Percentiles rank a stretch among this genome's conserved stretches.
Conservation (phyloP, 164 flowering plant species). For the Sedum album region DNA sequence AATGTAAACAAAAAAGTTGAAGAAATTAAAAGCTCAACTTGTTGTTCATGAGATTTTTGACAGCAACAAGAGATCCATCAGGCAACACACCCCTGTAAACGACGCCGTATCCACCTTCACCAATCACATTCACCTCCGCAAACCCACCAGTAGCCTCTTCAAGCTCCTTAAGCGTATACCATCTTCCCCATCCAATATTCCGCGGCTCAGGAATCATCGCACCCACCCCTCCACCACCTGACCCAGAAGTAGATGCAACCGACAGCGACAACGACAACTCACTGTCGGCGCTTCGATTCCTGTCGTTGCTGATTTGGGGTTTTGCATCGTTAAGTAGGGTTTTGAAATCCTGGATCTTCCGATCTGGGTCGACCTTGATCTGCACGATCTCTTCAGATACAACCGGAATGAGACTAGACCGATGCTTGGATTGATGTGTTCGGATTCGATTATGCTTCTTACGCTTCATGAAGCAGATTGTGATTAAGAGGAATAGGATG, state of each 20-base stretch:
- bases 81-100: conserved; percentile 63
- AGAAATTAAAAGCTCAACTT: conserved; percentile 30
- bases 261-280: neutral
- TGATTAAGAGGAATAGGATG: conserved; percentile 16
- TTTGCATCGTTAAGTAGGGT: neutral
- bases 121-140: conserved; percentile 58
- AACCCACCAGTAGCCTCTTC: conserved; percentile 69
- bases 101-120: conserved; percentile 91
- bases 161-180: conserved; percentile 70
- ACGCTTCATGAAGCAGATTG: conserved; percentile 24
- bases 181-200: conserved; percentile 78
- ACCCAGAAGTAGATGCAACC: neutral
- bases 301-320: neutral
- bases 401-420: conserved; percentile 41
- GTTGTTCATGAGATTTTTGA: conserved; percentile 72
- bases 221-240: neutral
- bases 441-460: conserved; percentile 19
- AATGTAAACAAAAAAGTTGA: neutral
- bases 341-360: conserved; percentile 14
- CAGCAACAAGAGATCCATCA: conserved; percentile 71
- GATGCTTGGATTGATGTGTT: conserved; percentile 30
- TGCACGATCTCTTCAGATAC: conserved; percentile 40
- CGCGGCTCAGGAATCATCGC: neutral
- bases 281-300: conserved; percentile 18
- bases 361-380: conserved; percentile 23